Base-by-base conservation (phyloP, 345 rosid species). In the Gossypium turneri region DNA sequence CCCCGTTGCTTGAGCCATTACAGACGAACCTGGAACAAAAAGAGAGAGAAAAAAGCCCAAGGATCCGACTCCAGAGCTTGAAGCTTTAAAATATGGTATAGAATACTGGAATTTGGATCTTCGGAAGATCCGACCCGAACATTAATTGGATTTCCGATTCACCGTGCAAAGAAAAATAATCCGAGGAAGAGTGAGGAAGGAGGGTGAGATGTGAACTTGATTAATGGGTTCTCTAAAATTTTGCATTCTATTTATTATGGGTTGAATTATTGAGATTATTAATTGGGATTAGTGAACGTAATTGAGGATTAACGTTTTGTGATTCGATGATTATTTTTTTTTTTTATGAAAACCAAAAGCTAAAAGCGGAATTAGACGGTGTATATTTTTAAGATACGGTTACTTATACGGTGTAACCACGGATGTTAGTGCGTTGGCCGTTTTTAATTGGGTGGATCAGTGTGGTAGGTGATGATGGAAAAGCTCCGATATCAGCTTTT, bases 1-100 rank as follows among this genome's bases (percentile, higher is more conserved):
- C 77, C 84, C 91, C 72, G 85, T 47, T 76, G 86, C 72, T 73
- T 87, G 96, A 66, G 99, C 88, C 99, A 93, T 91, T 34, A 51
- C 41, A 34, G 41, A 34, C 41, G 41, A 15, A 48, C 34, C 60
- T 20, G 22, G 68, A 71, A 8, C 70, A 16, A 17, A 63, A 27
- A 19, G 16, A 13, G 5, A 60, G 25, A 13, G 66, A 61, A 15
- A 0, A n/a, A 74, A 81, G 76, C 76, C 81, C 86, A 73, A 83
- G 52, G 74, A 73, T 77, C 75, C 68, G 51, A 72, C 63, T 17
- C 83, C 44, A 64, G 73, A 59, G 78, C 38, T 75, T 27, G 38
- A 63, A 72, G 83, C 72, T 79, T 61, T 8, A 8, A 50, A 38
- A 77, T 68, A 67, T 75, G 34, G 78, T 16, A 53, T 17, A 7